These are phyloP conservation scores for Populus hybrid DNA, from an alignment of 441 rosid species.

Conservation along the genomic window DNA sequence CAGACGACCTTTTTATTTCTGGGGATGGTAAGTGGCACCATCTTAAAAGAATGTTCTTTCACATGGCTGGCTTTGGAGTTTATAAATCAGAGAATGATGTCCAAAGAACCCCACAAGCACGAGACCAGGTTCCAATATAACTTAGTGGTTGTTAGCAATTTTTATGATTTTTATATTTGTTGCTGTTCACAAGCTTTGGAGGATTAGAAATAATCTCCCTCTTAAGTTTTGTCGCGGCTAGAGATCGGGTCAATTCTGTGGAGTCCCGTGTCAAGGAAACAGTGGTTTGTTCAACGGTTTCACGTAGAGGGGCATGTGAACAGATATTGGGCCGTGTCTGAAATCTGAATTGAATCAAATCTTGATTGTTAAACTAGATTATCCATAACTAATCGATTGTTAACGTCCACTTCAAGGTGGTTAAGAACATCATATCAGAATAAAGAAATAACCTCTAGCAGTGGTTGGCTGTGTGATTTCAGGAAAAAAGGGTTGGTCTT, in stretches of 20 bases:
- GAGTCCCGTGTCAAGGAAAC: slow-evolving; percentile 17
- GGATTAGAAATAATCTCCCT: neutral
- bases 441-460: neutral
- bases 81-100: slow-evolving; percentile 1
- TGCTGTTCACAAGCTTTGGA: neutral
- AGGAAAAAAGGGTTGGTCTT: neutral
- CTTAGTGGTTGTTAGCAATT: slow-evolving; percentile 1
- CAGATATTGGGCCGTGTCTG: slow-evolving; percentile 9
- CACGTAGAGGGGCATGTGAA: slow-evolving; percentile 25
- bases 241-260: slow-evolving; percentile 22
- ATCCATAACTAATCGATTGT: neutral
- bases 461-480: neutral
- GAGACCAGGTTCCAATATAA: slow-evolving; percentile 16
- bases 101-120: slow-evolving; percentile 26
- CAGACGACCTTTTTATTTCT: neutral
- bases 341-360: neutral
- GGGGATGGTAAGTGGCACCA: neutral
- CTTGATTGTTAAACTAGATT: neutral
- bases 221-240: slow-evolving; percentile 9
- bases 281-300: slow-evolving; percentile 18
- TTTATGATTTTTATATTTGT: neutral
- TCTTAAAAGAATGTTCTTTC: slow-evolving; percentile 35
- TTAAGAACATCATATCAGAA: neutral
- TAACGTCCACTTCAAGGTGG: slow-evolving; percentile 3
- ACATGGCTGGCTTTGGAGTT: slow-evolving; percentile 31